Conservation (phyloP, 2,329 filamentous ascomycete species). For the Arthrocladium fulminans region DNA sequence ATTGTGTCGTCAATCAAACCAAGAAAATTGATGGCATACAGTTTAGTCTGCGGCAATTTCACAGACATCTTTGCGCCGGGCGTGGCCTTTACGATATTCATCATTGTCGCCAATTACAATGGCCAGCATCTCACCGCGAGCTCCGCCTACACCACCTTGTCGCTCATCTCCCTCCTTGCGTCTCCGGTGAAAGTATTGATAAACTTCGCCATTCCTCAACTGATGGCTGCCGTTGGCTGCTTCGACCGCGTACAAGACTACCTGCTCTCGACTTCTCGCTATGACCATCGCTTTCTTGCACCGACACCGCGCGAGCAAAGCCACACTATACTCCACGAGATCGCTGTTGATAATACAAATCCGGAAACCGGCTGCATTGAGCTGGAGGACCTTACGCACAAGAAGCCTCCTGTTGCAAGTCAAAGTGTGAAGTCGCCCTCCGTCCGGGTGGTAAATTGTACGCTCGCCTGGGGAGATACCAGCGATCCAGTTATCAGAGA, state of each 20-base stretch:
- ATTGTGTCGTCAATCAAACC: conserved; percentile 35
- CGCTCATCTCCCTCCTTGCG: background rate
- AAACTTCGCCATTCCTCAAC: background rate
- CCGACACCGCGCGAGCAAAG: background rate
- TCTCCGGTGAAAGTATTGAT: background rate
- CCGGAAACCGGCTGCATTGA: background rate
- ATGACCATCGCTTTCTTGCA: conserved; percentile 3
- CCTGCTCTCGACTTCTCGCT: background rate
- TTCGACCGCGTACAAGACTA: background rate
- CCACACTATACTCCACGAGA: background rate
- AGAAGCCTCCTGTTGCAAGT: background rate
- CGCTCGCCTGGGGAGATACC: conserved; percentile 42
- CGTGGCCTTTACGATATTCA: conserved; percentile 1
- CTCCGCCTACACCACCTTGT: conserved; percentile 15
- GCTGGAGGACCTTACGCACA: background rate
- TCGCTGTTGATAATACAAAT: background rate
- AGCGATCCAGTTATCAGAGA: conserved; percentile 26
- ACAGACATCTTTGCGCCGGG: conserved; percentile 6
- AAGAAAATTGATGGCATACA: conserved; percentile 23
- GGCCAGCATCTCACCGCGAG: conserved; percentile 12
- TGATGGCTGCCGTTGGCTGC: background rate
- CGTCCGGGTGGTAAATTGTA: conserved; percentile 36
- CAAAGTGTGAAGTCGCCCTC: conserved; percentile 19
- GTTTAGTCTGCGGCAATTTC: conserved; percentile 13
- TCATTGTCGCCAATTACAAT: conserved; percentile 3